A percentile compares a stretch with the other conserved stretches of the same genome.
Conservation (phyloP, 306 rosid genomes). For the Prunus mira region DNA sequence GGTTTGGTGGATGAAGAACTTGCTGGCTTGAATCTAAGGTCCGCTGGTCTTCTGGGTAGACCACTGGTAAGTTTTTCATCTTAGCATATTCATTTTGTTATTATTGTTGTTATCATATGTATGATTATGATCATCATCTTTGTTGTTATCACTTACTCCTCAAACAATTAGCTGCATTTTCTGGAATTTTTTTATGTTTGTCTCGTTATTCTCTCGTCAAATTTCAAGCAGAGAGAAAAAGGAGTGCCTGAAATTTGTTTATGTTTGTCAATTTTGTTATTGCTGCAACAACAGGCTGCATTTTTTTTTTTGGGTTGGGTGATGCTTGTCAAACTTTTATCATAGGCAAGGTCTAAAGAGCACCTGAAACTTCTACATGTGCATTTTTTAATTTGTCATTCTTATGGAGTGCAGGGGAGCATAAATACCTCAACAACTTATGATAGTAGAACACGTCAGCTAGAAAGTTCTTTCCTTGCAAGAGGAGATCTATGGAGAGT, state of each 20-base stretch:
- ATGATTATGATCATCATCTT: neutral
- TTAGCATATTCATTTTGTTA: neutral
- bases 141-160: neutral
- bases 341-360: neutral
- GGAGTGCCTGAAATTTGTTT: neutral
- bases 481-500: slow-evolving; percentile 98
- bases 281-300: neutral
- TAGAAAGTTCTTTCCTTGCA: slow-evolving; percentile 82
- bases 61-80: slow-evolving; percentile 60
- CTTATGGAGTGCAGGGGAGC: slow-evolving; percentile 52
- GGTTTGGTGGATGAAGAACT: slow-evolving; percentile 58
- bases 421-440: slow-evolving; percentile 74
- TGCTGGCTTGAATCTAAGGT: slow-evolving; percentile 58
- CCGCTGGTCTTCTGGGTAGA: slow-evolving; percentile 64
- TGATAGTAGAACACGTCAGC: slow-evolving; percentile 82
- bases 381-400: slow-evolving; percentile 14
- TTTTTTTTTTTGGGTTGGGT: neutral
- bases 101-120: neutral
- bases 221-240: neutral
- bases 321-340: neutral
- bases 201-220: neutral
- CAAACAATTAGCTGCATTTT: neutral
- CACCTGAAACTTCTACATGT: slow-evolving; percentile 6
- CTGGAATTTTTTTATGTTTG: neutral
- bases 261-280: neutral